phyloP scores from a whole-genome alignment of 1,284 basidiomycete species.

The Naganishia liquefaciens region DNA sequence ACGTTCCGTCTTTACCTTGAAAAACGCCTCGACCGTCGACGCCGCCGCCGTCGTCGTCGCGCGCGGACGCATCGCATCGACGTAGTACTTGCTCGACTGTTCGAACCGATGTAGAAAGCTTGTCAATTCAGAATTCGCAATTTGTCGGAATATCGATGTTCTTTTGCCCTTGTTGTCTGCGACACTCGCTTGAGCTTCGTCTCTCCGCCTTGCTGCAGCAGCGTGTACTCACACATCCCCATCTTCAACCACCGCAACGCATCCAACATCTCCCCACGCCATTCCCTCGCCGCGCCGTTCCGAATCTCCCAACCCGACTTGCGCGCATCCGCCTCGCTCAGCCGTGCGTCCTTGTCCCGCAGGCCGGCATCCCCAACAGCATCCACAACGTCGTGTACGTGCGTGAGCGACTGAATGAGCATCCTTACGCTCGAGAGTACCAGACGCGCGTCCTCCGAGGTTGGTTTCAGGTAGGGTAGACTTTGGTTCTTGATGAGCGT shows the following conservation, averaged over 20 bases:
- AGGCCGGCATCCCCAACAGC: not conserved
- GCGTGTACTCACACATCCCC: constrained; percentile 12
- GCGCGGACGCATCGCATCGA: constrained; percentile 15
- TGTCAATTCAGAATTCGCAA: not conserved
- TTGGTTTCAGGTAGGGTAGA: not conserved
- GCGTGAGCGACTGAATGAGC: constrained; percentile 3
- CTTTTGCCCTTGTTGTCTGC: constrained; percentile 24
- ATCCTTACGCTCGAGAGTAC: not conserved
- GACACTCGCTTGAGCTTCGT: not conserved
- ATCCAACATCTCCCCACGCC: constrained; percentile 22
- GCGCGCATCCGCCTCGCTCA: constrained; percentile 20
- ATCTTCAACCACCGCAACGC: constrained; percentile 23
- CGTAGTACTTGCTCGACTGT: constrained; percentile 19
- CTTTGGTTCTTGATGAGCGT: constrained; percentile 2
- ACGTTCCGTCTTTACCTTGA: constrained; percentile 16
- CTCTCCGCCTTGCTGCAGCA: not conserved
- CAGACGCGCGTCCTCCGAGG: constrained; percentile 10
- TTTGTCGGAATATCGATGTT: constrained; percentile 9
- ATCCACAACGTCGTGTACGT: constrained; percentile 12
- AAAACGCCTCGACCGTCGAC: not conserved
- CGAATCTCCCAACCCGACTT: constrained; percentile 8
- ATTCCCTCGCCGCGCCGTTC: not conserved
- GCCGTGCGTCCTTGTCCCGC: not conserved
- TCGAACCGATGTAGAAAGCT: constrained; percentile 15
- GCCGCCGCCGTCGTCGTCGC: not conserved